A percentile compares a stretch with the other conserved stretches of the same genome.
Conservation (phyloP, 768 basidiomycete genomes). For the Rhodosporidiobolus sp. region DNA sequence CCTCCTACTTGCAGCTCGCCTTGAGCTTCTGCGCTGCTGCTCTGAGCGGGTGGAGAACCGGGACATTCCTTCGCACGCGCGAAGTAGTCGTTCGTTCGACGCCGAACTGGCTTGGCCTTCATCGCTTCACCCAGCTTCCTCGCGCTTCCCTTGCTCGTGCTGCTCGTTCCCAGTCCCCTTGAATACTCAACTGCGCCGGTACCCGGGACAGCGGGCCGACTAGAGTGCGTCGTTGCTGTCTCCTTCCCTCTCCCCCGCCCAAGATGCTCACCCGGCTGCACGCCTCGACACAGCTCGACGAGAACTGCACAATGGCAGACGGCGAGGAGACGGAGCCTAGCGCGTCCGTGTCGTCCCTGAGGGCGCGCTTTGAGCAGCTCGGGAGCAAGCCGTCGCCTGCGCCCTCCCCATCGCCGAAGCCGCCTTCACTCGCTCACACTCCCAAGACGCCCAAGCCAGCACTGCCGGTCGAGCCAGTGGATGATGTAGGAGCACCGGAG, state of each 20-base stretch:
- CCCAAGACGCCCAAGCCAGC: background rate
- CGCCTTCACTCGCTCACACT: background rate
- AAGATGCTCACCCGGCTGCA: background rate
- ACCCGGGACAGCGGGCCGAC: too few species aligned
- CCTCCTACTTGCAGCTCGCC: too few species aligned
- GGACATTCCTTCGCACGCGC: too few species aligned
- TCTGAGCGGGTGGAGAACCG: too few species aligned
- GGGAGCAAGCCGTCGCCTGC: background rate
- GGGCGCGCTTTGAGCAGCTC: slow-evolving; percentile 30
- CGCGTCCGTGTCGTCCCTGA: slow-evolving; percentile 11
- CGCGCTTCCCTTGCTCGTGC: too few species aligned
- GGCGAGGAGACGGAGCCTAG: background rate
- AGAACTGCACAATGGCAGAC: background rate
- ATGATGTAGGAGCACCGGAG: background rate
- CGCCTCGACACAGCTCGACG: background rate
- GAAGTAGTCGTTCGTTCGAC: too few species aligned
- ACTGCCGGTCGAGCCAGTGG: too few species aligned
- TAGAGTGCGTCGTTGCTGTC: background rate
- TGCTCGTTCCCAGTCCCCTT: too few species aligned
- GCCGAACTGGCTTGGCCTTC: too few species aligned
- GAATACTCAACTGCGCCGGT: too few species aligned
- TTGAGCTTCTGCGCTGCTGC: too few species aligned
- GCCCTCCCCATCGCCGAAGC: background rate
- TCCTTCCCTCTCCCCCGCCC: background rate
- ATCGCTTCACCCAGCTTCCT: too few species aligned